phyloP scores from a whole-genome alignment of 768 basidiomycete species.

The Boletales sp. region DNA sequence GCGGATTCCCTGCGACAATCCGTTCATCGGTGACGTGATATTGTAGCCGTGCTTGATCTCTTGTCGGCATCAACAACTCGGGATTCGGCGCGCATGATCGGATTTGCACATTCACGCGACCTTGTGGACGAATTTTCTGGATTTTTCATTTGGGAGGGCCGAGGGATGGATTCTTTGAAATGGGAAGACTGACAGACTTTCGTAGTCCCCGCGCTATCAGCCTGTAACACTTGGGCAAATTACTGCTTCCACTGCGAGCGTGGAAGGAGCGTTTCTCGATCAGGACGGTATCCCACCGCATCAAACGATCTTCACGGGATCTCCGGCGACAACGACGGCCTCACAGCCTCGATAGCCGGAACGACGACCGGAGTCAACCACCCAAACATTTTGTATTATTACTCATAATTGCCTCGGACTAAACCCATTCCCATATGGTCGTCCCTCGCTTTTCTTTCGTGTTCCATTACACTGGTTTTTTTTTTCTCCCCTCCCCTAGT shows the following conservation, averaged over 20 bases:
- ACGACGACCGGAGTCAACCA: conserved; percentile 4
- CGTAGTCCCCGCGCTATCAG: conserved; percentile 6
- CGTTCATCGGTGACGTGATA: conserved; percentile 27
- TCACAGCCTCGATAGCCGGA: conserved; percentile 20
- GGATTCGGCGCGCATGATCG: conserved; percentile 20
- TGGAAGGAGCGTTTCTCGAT: conserved; percentile 18
- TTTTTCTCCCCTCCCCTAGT: background rate
- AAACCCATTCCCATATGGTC: conserved; percentile 15
- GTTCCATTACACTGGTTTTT: conserved; percentile 18
- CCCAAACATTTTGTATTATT: conserved; percentile 30
- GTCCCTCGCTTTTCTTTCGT: conserved; percentile 16
- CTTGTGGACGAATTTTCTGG: conserved; percentile 28
- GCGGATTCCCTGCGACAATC: conserved; percentile 31
- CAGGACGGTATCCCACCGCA: conserved; percentile 13
- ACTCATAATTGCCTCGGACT: conserved; percentile 32
- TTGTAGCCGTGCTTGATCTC: conserved; percentile 20
- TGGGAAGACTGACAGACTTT: conserved; percentile 12
- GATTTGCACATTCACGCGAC: conserved; percentile 22
- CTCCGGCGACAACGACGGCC: conserved; percentile 15
- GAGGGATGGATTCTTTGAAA: conserved; percentile 16
- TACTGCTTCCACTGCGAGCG: conserved; percentile 17
- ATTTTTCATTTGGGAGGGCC: conserved; percentile 9
- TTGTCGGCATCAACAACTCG: conserved; percentile 28
- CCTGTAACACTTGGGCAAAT: conserved; percentile 9
- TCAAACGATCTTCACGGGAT: conserved; percentile 24